These are phyloP conservation scores for Cladobotryum protrusum DNA, from an alignment of 2,329 filamentous ascomycete species.

Conservation along the genomic window DNA sequence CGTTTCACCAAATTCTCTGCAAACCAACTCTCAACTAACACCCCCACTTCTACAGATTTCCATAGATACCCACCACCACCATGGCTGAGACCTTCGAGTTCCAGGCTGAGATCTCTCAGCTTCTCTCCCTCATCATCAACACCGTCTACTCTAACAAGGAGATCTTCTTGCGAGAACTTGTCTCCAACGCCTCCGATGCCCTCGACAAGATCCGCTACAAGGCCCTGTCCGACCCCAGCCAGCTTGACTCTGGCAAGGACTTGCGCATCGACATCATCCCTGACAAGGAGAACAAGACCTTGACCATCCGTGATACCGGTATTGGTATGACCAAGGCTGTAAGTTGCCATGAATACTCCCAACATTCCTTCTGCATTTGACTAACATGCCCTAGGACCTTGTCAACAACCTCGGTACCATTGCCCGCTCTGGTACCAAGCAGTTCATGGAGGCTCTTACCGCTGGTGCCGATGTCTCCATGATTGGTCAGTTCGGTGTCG, in stretches of 20 bases:
- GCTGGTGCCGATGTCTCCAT: slow-evolving; percentile 99
- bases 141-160: slow-evolving; percentile 99
- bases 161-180: slow-evolving; percentile 97
- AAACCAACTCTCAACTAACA: slow-evolving; percentile 15
- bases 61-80: slow-evolving; percentile 43
- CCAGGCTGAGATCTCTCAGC: slow-evolving; percentile 99
- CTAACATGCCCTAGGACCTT: slow-evolving; percentile 58
- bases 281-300: slow-evolving; percentile 93
- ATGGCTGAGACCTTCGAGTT: slow-evolving; percentile 99
- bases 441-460: slow-evolving; percentile 99
- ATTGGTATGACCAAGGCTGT: slow-evolving; percentile 99
- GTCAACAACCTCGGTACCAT: slow-evolving; percentile 99
- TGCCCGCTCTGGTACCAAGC: slow-evolving; percentile 97
- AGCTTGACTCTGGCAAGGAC: slow-evolving; percentile 96
- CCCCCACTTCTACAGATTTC: slow-evolving; percentile 18
- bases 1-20: background rate
- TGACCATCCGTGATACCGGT: slow-evolving; percentile 96
- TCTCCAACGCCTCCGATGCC: slow-evolving; percentile 98
- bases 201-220: slow-evolving; percentile 99
- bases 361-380: background rate
- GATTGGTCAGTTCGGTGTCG: slow-evolving; percentile 99
- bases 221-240: slow-evolving; percentile 91
- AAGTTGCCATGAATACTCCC: slow-evolving; percentile 42
- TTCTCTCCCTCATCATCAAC: slow-evolving; percentile 99
- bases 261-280: slow-evolving; percentile 98